Conservation (phyloP, 2,329 filamentous ascomycete species). For the Daldinia sp. region DNA sequence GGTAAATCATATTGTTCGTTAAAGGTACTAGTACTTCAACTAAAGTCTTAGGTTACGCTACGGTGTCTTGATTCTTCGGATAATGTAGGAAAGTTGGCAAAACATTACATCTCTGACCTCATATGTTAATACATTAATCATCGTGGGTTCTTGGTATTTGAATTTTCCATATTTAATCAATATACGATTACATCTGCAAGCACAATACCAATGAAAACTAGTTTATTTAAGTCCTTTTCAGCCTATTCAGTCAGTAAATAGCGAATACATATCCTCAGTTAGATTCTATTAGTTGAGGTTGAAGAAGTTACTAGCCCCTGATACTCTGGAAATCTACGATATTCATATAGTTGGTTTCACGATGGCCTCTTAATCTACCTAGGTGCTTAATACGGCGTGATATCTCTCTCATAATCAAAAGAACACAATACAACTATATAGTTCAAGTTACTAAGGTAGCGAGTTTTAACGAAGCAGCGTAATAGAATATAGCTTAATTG, state of each 20-base stretch:
- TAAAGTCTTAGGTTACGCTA: not conserved
- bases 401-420: not conserved
- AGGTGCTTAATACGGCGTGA: not conserved
- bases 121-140: not conserved
- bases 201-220: not conserved
- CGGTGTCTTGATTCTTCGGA: not conserved
- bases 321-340: not conserved
- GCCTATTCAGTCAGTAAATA: not conserved
- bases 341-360: not conserved
- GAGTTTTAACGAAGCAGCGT: not conserved
- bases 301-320: not conserved
- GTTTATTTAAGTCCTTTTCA: not conserved
- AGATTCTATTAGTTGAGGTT: not conserved
- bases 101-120: no score
- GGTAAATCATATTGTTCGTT: not conserved
- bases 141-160: not conserved
- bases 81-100: no score
- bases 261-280: not conserved
- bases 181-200: not conserved
- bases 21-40: not conserved
- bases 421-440: not conserved
- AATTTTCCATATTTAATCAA: not conserved
- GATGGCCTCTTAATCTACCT: not conserved
- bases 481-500: not conserved
- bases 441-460: not conserved